A percentile compares a stretch with the other conserved stretches of the same genome.
Conservation (phyloP, 2,329 filamentous ascomycete species). For the Clonostachys rhizophaga region DNA sequence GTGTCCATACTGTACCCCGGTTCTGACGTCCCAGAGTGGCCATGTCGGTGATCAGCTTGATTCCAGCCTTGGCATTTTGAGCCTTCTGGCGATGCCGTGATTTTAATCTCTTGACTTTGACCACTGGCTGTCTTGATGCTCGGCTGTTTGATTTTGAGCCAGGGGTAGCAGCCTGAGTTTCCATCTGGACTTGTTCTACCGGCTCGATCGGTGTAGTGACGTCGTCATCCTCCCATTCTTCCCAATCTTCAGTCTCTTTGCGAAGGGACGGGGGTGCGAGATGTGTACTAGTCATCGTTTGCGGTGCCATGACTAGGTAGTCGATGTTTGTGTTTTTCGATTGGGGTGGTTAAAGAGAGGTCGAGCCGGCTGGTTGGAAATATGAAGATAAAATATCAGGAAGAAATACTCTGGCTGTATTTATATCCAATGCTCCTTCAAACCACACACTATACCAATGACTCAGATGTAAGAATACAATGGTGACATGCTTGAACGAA, state of each 20-base stretch:
- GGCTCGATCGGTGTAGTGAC: conserved; percentile 31
- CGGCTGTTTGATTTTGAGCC: conserved; percentile 5
- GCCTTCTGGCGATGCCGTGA: conserved; percentile 58
- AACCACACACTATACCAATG: too few species aligned
- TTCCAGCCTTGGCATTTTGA: conserved; percentile 57
- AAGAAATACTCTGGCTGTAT: background rate
- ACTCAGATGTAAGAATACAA: too few species aligned
- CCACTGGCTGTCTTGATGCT: conserved; percentile 20
- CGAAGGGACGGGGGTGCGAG: background rate
- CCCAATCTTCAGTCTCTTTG: conserved; percentile 37
- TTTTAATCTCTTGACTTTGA: conserved; percentile 41
- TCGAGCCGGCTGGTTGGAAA: background rate
- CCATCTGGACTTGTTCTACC: conserved; percentile 25
- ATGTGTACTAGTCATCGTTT: conserved; percentile 2
- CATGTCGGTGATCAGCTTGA: conserved; percentile 68
- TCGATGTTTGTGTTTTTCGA: conserved; percentile 6
- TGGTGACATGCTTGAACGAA: too few species aligned
- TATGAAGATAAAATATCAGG: background rate
- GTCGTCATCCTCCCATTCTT: conserved; percentile 49
- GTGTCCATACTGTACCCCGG: conserved; percentile 8
- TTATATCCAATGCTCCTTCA: background rate
- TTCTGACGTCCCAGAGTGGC: conserved; percentile 39
- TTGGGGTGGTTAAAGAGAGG: background rate
- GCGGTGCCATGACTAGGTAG: background rate
- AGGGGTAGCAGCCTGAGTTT: background rate